Base-by-base conservation (phyloP, 1,284 basidiomycete genomes). In the Bjerkandera adusta region DNA sequence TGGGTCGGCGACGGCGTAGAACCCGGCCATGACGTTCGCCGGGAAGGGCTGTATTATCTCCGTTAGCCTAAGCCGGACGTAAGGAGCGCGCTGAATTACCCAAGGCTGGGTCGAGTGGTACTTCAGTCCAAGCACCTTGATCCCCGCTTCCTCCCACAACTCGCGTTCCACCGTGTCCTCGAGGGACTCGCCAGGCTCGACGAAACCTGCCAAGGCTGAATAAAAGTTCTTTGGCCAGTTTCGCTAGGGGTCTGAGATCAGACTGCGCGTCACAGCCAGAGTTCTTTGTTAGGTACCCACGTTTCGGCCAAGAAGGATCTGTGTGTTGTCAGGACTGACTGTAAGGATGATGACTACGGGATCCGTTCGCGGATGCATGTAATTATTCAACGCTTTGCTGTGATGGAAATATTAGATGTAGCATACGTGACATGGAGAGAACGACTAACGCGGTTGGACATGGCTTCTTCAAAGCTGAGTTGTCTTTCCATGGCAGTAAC, bases 161-260 rank as follows among this genome's bases (percentile, higher is more conserved):
- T 98, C 96, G 25, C 96, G 78, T 49, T 83, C 76, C 16, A 98
- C 94, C 0, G 94, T 88, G 57, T 98, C 95, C 66, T 99, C 96
- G 53, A 97, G 88, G 0, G 87, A 84, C 67, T 97, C 94, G 15
- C 89, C 93, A 2, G 92, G 90, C 63, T 97, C 94, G 43, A 92
- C 80, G 61, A 96, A 96, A 1, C 93, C 94, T 1, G 93, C 92
- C 20, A 96, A 68, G 42, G 91, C 90, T 4, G 91, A 94, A 67
- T 92, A 96, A 66, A 89, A 88, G 36, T 75, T 81, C 1, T 68
- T 68, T 3, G 85, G 84, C 64, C 81, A 89, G 54, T 75, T 80
- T 68, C 45, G 44, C 53, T 55, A 29, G 16, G 12, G 29, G 6
- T 35, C 15, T 21, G 16, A 24, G 3, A 18, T 21, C 1, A 35